Evolutionary conservation across 140 eudicot species (phyloP).

Genomic region (Anethum foeniculum): DNA sequence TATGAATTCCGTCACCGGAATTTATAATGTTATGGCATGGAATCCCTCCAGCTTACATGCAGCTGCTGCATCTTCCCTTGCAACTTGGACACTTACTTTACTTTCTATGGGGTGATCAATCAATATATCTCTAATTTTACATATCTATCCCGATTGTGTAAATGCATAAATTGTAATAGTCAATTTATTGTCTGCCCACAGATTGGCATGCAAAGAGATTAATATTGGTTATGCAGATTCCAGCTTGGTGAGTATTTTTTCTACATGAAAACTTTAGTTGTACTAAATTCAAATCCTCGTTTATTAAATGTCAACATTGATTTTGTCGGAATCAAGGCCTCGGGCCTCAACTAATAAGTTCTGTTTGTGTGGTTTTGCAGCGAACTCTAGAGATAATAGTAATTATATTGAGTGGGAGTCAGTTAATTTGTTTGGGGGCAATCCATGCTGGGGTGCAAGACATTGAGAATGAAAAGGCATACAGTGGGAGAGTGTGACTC

Average conservation of each 20-base stretch:
- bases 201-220: conserved; percentile 88
- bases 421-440: conserved; percentile 49
- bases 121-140: neutral
- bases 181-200: conserved; percentile 13
- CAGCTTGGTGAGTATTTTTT: conserved; percentile 38
- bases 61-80: conserved; percentile 69
- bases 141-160: neutral
- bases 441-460: conserved; percentile 46
- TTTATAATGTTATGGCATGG: conserved; percentile 46
- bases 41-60: conserved; percentile 47
- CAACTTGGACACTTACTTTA: conserved; percentile 64
- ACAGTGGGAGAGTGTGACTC: conserved; percentile 15
- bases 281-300: neutral
- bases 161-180: neutral
- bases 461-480: neutral
- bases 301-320: conserved; percentile 24
- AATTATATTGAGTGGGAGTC: conserved; percentile 68
- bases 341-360: neutral
- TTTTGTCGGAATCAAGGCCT: neutral
- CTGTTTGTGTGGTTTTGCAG: conserved; percentile 25
- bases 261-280: neutral
- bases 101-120: conserved; percentile 81
- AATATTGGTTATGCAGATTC: conserved; percentile 55
- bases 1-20: conserved; percentile 45
- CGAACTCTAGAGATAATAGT: conserved; percentile 56